A percentile compares a stretch with the other conserved stretches of the same genome.
Conservation (phyloP, 2,329 filamentous ascomycete species). For the Epichloe sp. region DNA sequence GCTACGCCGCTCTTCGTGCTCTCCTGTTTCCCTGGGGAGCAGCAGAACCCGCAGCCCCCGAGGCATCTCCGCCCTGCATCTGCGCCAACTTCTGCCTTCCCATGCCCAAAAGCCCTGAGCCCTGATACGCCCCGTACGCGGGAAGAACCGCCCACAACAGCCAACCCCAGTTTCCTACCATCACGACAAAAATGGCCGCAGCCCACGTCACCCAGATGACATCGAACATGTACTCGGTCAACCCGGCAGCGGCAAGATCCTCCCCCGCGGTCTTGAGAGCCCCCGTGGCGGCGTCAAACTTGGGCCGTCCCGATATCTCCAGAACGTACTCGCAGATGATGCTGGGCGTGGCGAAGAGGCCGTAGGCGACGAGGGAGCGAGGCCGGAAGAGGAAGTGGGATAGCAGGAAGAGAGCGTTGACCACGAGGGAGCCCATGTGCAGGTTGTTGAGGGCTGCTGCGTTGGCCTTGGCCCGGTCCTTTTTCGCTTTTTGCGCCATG, state of each 20-base stretch:
- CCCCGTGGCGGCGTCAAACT: constrained; percentile 47
- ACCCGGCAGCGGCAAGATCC: constrained; percentile 71
- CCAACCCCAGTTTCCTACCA: constrained; percentile 70
- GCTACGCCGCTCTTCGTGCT: constrained; percentile 39
- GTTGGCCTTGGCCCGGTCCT: constrained; percentile 65
- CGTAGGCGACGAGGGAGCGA: constrained; percentile 56
- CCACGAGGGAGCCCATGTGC: constrained; percentile 57
- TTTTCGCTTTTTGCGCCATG: constrained; percentile 53
- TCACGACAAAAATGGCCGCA: constrained; percentile 53
- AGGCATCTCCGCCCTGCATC: constrained; percentile 22
- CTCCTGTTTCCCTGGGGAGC: constrained; percentile 36
- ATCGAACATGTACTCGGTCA: constrained; percentile 99
- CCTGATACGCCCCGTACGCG: constrained; percentile 42
- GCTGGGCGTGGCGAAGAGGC: constrained; percentile 59
- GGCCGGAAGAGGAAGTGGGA: constrained; percentile 53
- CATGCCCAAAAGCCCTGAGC: constrained; percentile 37
- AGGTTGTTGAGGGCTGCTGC: constrained; percentile 63
- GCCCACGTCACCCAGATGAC: constrained; percentile 90
- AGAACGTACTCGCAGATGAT: constrained; percentile 74
- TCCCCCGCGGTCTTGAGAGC: constrained; percentile 64
- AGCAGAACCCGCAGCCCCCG: constrained; percentile 15
- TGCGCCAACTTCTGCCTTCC: constrained; percentile 39
- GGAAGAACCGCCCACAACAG: constrained; percentile 41
- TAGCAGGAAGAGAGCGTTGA: constrained; percentile 65
- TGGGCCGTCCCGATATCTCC: constrained; percentile 72